phyloP scores from a whole-genome alignment of 2,329 filamentous ascomycete species.

The Teratosphaeriaceae sp. region DNA sequence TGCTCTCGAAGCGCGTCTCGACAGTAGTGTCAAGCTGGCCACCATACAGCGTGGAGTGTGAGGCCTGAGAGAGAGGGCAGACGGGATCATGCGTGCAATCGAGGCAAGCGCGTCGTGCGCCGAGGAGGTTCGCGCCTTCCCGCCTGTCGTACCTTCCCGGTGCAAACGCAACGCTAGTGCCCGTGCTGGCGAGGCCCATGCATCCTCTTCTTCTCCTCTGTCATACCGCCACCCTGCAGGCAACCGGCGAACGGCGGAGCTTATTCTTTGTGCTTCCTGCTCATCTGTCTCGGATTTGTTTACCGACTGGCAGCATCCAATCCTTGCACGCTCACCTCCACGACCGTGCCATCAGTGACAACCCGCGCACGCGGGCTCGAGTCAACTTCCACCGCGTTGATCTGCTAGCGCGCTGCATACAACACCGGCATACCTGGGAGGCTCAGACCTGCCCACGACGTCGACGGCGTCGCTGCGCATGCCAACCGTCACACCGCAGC shows the following conservation, averaged over 20 bases:
- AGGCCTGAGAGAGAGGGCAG: too few species aligned
- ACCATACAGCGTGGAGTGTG: too few species aligned
- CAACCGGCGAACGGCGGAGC: not conserved
- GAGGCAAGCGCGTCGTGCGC: not conserved
- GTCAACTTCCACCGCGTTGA: too few species aligned
- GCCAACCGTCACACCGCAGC: conserved; percentile 1
- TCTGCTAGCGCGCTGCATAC: too few species aligned
- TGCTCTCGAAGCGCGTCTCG: too few species aligned
- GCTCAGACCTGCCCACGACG: not conserved
- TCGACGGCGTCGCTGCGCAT: not conserved
- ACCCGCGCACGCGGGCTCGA: not conserved
- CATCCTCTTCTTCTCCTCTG: not conserved
- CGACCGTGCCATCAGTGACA: not conserved
- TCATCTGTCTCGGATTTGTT: conserved; percentile 1
- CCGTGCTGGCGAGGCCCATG: too few species aligned
- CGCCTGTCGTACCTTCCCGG: not conserved
- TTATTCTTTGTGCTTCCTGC: not conserved
- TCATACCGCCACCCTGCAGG: not conserved
- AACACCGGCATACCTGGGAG: not conserved
- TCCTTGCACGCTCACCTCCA: not conserved
- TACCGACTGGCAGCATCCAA: not conserved
- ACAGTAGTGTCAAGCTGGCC: too few species aligned
- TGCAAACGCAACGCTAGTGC: conserved; percentile 1
- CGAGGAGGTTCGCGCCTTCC: not conserved
- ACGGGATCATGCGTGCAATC: too few species aligned